Evolutionary conservation across 306 rosid species (phyloP).

Genomic region (Citrullus mucosospermus): DNA sequence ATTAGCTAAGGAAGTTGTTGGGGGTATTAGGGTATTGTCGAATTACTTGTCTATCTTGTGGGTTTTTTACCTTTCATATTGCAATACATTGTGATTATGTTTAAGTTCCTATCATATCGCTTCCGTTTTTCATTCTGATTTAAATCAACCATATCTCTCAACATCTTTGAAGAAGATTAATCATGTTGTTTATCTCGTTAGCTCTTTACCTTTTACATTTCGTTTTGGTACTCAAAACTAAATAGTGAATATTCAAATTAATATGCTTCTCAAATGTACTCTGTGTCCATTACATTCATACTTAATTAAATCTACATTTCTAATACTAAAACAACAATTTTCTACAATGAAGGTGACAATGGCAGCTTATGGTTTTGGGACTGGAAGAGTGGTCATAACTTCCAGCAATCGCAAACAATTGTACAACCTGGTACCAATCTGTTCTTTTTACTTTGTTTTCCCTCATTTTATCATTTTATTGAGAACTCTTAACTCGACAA

Average conservation of each 20-base stretch:
- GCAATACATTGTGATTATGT: too few relatives aligned
- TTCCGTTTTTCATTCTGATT: too few relatives aligned
- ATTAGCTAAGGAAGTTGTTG: too few relatives aligned
- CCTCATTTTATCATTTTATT: not conserved
- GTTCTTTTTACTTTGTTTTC: not conserved
- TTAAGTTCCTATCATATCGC: too few relatives aligned
- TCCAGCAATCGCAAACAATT: constrained; percentile 86
- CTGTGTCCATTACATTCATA: not conserved
- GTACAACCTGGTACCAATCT: constrained; percentile 81
- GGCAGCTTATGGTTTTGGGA: constrained; percentile 99
- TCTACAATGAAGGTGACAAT: constrained; percentile 59
- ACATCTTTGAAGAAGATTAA: too few relatives aligned
- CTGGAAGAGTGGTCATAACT: constrained; percentile 98
- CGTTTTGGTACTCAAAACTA: too few relatives aligned
- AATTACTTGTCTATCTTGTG: too few relatives aligned
- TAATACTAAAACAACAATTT: not conserved
- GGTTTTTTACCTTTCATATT: too few relatives aligned
- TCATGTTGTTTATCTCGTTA: too few relatives aligned
- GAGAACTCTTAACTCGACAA: not conserved
- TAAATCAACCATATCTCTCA: too few relatives aligned
- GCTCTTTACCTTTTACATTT: too few relatives aligned
- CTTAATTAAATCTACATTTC: not conserved
- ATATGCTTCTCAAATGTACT: not conserved
- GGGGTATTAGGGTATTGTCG: too few relatives aligned
- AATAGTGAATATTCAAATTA: not conserved